Evolutionary conservation across 2,329 filamentous ascomycete genomes (phyloP), one percentile per base, ranked within the genome.

Genomic region (Phaeoacremonium minimum): DNA sequence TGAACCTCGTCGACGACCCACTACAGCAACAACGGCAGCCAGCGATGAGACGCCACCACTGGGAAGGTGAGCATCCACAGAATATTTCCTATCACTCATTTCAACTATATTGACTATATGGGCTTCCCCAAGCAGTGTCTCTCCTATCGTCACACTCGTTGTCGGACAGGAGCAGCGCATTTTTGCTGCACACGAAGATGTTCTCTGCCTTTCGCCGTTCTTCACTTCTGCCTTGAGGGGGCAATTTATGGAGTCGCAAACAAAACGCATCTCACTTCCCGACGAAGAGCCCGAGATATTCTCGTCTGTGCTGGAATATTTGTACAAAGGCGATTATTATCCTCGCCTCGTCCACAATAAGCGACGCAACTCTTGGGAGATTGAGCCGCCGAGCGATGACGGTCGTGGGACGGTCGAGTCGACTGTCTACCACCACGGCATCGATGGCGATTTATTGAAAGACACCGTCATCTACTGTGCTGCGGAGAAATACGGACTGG

Each of bases 301-400:
- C 61, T 94, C 87, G 7, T 89, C 85, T 6, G 75, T 96, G 9
- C 80, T 96, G 38, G 90, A 96, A 57, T 95, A 85, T 50, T 79
- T 96, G 38, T 94, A 94, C 75, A 94, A 94, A 64, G 89, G 89
- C 46, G 90, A 95, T 62, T 95, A 95, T 66, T 90, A 83, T 50
- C 89, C 90, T 4, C 83, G 85, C 14, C 73, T 95, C 16, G 65
- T 87, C 38, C 87, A 88, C 63, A 87, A 91, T 66, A 88, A 89
- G 68, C 80, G 83, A 45, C 77, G 78, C 37, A 81, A 87, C 59
- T 82, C 78, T 35, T 95, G 87, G 83, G 83, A 85, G 55, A 68
- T 95, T n/a, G 88, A 94, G 60, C 76, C 79, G 33, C 58, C 63
- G 2, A 55, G 56, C 13, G 68, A 63, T 7, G 66, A 71, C 40